Base-by-base conservation (phyloP, 2,329 filamentous ascomycete genomes). In the Shiraia sp. region DNA sequence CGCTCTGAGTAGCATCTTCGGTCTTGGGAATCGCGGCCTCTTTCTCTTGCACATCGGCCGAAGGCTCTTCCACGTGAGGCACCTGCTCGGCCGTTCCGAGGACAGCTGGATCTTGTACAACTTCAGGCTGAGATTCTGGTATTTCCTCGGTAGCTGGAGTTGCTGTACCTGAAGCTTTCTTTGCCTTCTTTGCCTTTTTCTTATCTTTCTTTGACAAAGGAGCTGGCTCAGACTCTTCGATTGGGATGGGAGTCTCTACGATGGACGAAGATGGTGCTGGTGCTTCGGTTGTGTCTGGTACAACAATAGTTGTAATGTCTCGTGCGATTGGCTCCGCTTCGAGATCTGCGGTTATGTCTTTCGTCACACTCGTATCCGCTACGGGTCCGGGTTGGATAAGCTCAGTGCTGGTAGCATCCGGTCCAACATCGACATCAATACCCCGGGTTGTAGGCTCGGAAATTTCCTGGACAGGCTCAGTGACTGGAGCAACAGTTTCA, bases 141-240 rank as follows among this genome's bases (percentile, higher is more conserved):
- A 37, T 22, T 10, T 40, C 40, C 30, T 60, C 53, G 10, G 16
- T 27, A 13, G 40, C 15, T 30, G 53, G 50, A 2, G 50, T 53
- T 12, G 29, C 17, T n/a, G 36, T 40, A n/a, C 43, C 53, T 6
- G 51, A 56, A 15, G 48, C 25, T 32, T 54, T 59, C 30, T 60
- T 63, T 7, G 46, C 43, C 32, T 63, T 64, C 55, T 61, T 65
- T 1, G 45, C 51, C 35, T 65, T 63, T 42, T 66, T 65, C 51
- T 55, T 61, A 8, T 58, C 57, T 24, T 63, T 60, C 42, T 61
- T 62, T 1, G 53, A 54, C 8, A 49, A 9, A 10, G 40, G 19
- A 23, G 40, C 26, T 38, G 33, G 26, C 7, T 34, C 36, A 5
- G 36, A 47, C 24, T 51, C 27, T 5, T 33, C 25, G 10, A 36